Evolutionary conservation across 768 basidiomycete genomes (phyloP).

Genomic region (Gelatoporia subvermispora): DNA sequence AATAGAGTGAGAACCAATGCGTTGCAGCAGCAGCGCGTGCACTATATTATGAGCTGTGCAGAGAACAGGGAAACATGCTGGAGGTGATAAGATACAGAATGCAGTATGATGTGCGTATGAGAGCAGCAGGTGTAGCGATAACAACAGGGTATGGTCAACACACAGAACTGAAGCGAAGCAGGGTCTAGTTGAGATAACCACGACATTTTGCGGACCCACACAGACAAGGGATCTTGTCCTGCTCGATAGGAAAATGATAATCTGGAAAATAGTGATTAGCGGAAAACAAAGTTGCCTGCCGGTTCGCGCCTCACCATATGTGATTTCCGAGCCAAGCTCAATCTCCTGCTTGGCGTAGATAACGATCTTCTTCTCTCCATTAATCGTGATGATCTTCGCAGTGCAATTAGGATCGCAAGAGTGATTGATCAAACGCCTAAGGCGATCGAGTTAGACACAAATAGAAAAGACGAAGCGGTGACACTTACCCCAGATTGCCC

Average conservation of each 20-base stretch:
- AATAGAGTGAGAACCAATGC: no score
- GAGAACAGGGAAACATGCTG: constrained; percentile 17
- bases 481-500: constrained; percentile 90
- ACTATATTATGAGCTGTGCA: constrained; percentile 10
- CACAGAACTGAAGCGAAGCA: constrained; percentile 10
- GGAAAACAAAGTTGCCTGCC: not conserved
- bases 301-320: constrained; percentile 71
- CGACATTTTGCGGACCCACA: constrained; percentile 90
- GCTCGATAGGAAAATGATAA: constrained; percentile 99
- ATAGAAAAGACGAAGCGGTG: not conserved
- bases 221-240: constrained; percentile 93
- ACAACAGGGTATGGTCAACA: constrained; percentile 22
- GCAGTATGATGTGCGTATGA: constrained; percentile 11
- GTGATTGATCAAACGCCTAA: constrained; percentile 94
- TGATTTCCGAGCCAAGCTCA: constrained; percentile 95
- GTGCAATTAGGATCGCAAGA: constrained; percentile 95
- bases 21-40: no score
- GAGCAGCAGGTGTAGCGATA: constrained; percentile 8
- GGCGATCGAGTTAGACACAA: not conserved
- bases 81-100: constrained; percentile 25
- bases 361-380: constrained; percentile 94
- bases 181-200: constrained; percentile 87
- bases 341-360: constrained; percentile 98
- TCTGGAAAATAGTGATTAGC: constrained; percentile 41
- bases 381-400: constrained; percentile 88